These are phyloP conservation scores for Aquilaria sinensis DNA, from an alignment of 345 rosid genomes.

Conservation along the genomic window DNA sequence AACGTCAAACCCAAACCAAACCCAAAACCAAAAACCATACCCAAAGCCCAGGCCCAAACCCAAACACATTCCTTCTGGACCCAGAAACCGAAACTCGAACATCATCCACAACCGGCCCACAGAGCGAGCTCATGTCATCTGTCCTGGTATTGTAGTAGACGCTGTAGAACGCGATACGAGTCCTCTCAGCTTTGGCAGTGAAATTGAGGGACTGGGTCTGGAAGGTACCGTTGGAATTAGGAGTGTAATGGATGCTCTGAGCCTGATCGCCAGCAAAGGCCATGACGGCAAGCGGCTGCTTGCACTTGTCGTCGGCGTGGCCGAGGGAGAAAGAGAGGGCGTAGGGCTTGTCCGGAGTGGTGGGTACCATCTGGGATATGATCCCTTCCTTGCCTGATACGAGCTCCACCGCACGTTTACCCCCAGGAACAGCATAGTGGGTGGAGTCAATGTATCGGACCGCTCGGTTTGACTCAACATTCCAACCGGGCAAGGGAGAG, in stretches of 20 bases:
- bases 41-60: constrained; percentile 23
- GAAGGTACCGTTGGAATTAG: constrained; percentile 66
- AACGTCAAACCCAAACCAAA: constrained; percentile 35
- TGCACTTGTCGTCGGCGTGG: constrained; percentile 86
- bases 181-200: constrained; percentile 85
- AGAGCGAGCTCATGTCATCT: constrained; percentile 92
- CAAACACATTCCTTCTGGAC: constrained; percentile 24
- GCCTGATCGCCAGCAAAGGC: constrained; percentile 96
- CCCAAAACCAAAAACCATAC: constrained; percentile 26
- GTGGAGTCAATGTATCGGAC: constrained; percentile 81
- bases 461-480: constrained; percentile 82
- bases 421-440: constrained; percentile 76
- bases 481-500: constrained; percentile 92
- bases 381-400: constrained; percentile 97
- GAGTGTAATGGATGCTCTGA: constrained; percentile 66
- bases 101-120: constrained; percentile 97
- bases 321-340: constrained; percentile 62
- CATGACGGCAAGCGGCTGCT: constrained; percentile 83
- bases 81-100: constrained; percentile 74
- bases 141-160: constrained; percentile 89
- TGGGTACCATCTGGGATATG: constrained; percentile 89
- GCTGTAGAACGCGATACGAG: constrained; percentile 85
- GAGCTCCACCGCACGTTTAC: constrained; percentile 83
- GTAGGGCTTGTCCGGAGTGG: constrained; percentile 50
- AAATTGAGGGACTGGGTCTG: constrained; percentile 54